Evolutionary conservation across 805 yeast species (phyloP).

Genomic region (Lipomyces spencermartinsiae): DNA sequence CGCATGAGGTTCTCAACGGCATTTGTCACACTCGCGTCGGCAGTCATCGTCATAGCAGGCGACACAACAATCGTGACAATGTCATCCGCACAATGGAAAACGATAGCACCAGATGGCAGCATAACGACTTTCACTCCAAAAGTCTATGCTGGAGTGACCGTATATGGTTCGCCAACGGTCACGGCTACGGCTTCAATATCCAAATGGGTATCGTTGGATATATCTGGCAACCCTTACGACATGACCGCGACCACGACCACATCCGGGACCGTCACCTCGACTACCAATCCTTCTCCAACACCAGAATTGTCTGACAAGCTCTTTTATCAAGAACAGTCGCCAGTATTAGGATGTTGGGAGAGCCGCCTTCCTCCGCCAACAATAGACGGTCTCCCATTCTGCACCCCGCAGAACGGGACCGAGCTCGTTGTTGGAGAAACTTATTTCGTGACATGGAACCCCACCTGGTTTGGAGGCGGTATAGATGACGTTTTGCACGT

Average conservation of each 20-base stretch:
- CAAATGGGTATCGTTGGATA: slow-evolving; percentile 54
- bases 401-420: too few relatives aligned
- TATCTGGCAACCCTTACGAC: slow-evolving; percentile 53
- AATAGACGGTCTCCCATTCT: too few relatives aligned
- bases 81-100: slow-evolving; percentile 29
- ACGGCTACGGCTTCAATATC: slow-evolving; percentile 46
- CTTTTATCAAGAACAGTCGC: too few relatives aligned
- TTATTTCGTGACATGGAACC: too few relatives aligned
- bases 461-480: too few relatives aligned
- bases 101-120: slow-evolving; percentile 33
- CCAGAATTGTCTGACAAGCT: too few relatives aligned
- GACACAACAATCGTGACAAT: slow-evolving; percentile 24
- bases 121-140: slow-evolving; percentile 62
- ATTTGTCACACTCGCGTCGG: not conserved
- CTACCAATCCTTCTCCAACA: too few relatives aligned
- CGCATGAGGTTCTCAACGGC: not conserved
- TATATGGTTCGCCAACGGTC: slow-evolving; percentile 51
- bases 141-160: slow-evolving; percentile 64
- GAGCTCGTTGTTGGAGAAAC: too few relatives aligned
- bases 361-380: too few relatives aligned
- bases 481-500: too few relatives aligned
- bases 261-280: too few relatives aligned
- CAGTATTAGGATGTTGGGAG: too few relatives aligned
- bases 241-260: slow-evolving; percentile 4
- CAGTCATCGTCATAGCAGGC: slow-evolving; percentile 11